phyloP scores from a whole-genome alignment of 1,284 basidiomycete genomes.

The Austropuccinia psidii region DNA sequence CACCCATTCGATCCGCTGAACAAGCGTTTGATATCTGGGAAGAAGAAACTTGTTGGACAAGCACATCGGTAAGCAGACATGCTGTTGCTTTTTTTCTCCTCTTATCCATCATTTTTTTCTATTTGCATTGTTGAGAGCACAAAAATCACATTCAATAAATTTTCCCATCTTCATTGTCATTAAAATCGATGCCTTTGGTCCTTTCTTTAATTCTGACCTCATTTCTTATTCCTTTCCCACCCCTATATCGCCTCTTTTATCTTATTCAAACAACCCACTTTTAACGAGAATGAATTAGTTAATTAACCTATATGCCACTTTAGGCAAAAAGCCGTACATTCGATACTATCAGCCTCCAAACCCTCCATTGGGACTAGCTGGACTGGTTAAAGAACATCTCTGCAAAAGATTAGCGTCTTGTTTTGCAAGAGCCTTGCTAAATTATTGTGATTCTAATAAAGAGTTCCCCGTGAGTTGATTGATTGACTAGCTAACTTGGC shows the following conservation, averaged over 20 bases:
- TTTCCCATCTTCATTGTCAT: background rate
- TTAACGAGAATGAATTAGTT: slow-evolving; percentile 48
- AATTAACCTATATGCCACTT: slow-evolving; percentile 76
- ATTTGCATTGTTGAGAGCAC: background rate
- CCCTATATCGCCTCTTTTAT: no score
- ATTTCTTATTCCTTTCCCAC: slow-evolving; percentile 4
- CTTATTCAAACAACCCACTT: background rate
- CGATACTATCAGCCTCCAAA: slow-evolving; percentile 79
- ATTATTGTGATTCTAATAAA: slow-evolving; percentile 71
- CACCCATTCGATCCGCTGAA: slow-evolving; percentile 57
- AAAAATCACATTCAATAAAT: background rate
- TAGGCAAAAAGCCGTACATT: slow-evolving; percentile 89
- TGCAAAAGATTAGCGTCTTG: slow-evolving; percentile 70
- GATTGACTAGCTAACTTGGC: background rate
- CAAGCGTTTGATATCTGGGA: slow-evolving; percentile 62
- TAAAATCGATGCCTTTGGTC: background rate
- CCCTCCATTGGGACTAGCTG: slow-evolving; percentile 69
- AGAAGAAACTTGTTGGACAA: slow-evolving; percentile 68
- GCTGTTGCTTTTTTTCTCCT: background rate
- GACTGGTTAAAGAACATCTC: slow-evolving; percentile 57
- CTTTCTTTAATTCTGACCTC: no score
- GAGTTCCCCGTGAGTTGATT: slow-evolving; percentile 66
- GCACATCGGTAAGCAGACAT: slow-evolving; percentile 44
- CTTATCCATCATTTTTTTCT: background rate
- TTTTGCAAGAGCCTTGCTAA: slow-evolving; percentile 72